Conservation (phyloP, 345 rosid genomes). For the Capsella bursapastoris region DNA sequence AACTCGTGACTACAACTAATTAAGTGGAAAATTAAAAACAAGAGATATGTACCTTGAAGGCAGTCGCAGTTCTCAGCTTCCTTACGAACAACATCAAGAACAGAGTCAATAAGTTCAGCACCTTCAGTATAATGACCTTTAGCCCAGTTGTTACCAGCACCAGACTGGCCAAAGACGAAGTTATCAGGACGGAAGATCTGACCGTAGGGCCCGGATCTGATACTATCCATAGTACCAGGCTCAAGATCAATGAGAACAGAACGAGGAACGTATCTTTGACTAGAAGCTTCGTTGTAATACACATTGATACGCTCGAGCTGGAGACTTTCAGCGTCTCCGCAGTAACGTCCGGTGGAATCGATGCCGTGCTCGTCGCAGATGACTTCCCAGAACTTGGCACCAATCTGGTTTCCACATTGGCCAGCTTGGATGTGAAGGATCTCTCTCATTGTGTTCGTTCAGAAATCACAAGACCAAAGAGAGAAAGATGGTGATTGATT, state of each 20-base stretch:
- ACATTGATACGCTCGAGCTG: slow-evolving; percentile 39
- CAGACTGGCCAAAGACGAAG: slow-evolving; percentile 39
- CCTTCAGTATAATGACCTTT: slow-evolving; percentile 37
- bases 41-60: slow-evolving; percentile 13
- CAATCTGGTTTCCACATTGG: slow-evolving; percentile 40
- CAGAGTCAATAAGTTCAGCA: slow-evolving; percentile 33
- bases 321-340: slow-evolving; percentile 18
- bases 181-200: slow-evolving; percentile 41
- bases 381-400: slow-evolving; percentile 37
- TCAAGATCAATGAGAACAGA: slow-evolving; percentile 39
- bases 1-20: not conserved
- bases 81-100: slow-evolving; percentile 31
- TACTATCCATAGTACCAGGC: slow-evolving; percentile 39
- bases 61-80: slow-evolving; percentile 39
- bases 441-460: slow-evolving; percentile 20
- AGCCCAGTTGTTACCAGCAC: slow-evolving; percentile 37
- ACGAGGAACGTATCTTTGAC: slow-evolving; percentile 37
- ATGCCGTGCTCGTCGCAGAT: slow-evolving; percentile 37
- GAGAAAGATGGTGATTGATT: not conserved
- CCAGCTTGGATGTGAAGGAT: slow-evolving; percentile 38
- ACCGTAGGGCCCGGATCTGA: slow-evolving; percentile 34
- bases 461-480: not conserved
- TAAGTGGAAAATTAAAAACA: not conserved
- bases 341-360: slow-evolving; percentile 29
- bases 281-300: slow-evolving; percentile 34